Evolutionary conservation across 2,329 filamentous ascomycete genomes (phyloP), one percentile per base, ranked within the genome.

Genomic region (Trichophyton verrucosum): DNA sequence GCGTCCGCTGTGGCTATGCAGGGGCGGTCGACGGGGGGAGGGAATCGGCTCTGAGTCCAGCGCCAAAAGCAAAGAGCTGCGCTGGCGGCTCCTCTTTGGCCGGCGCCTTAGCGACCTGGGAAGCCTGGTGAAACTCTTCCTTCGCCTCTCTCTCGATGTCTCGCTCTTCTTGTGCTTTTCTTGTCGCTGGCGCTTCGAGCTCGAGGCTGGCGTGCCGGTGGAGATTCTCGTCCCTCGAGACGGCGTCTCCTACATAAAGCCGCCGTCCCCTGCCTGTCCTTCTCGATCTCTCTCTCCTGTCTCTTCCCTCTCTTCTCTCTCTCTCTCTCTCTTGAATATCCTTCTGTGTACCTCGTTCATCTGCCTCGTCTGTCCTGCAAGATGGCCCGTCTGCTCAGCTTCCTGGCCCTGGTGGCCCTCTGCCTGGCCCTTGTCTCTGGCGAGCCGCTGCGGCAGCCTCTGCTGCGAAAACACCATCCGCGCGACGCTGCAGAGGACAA

Each of bases 331-430:
- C 30, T 33, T 20, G 20, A 20, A 8, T 36, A 27, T 13, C 11
- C 22, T 1, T 57, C 36, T 40, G 30, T n/a, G 38, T 20, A 40
- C 3, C 15, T 24, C 3, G 13, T 33, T 15, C 15, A 1, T 13
- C 24, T 6, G 2, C 24, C n/a, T n/a, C n/a, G n/a, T 42, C 33
- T 24, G n/a, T 11, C 15, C 55, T 7, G 20, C 30, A 61, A 33
- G 20, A 64, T 64, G 63, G 33, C 62, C 38, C 59, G 47, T 53
- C 57, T 58, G 7, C 58, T 59, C 15, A 17, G 24, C 57, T 40
- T 58, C 20, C 27, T 55, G 17, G 51, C 47, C 24, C 20, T 61
- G n/a, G 42, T 56, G 33, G 53, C 38, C 22, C 44, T 61, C 27
- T 27, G 62, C 27, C 49, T 64, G 40, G 24, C 51, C 17, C 40